Evolutionary conservation across 2,329 filamentous ascomycete genomes (phyloP).

Genomic region (Fusarium graminum): DNA sequence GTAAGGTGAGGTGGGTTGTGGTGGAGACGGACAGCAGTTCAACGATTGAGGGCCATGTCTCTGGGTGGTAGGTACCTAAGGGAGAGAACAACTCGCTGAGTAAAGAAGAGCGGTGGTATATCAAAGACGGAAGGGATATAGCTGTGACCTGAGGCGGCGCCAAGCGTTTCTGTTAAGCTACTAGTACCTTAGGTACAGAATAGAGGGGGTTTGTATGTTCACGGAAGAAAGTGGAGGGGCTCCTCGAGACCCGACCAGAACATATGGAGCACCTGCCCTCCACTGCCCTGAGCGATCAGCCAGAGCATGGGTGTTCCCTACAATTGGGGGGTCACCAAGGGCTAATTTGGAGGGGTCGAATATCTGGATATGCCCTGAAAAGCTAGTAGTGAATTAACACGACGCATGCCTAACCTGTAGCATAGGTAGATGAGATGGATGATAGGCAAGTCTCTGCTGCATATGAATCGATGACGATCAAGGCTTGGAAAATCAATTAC

Average conservation of each 20-base stretch:
- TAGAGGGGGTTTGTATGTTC: conserved; percentile 25
- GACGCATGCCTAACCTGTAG: neutral
- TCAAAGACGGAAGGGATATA: neutral
- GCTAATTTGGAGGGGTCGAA: conserved; percentile 25
- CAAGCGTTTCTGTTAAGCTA: conserved; percentile 4
- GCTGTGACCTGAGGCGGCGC: neutral
- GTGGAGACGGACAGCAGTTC: conserved; percentile 41
- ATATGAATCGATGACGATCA: neutral
- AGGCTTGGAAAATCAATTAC: neutral
- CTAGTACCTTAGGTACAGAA: conserved; percentile 6
- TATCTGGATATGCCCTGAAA: conserved; percentile 16
- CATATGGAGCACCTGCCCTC: conserved; percentile 13
- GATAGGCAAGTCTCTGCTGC: neutral
- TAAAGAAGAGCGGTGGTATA: neutral
- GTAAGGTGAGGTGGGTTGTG: conserved; percentile 33
- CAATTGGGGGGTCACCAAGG: conserved; percentile 28
- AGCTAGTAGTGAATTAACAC: conserved; percentile 5
- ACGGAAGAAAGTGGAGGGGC: conserved; percentile 31
- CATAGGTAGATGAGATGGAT: neutral
- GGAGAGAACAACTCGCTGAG: neutral
- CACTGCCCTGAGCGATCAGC: conserved; percentile 18
- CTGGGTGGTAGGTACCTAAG: neutral
- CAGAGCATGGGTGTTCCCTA: conserved; percentile 25
- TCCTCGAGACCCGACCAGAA: conserved; percentile 21
- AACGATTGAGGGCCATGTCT: conserved; percentile 43